Evolutionary conservation across 768 basidiomycete genomes (phyloP).

Genomic region (Auricularia heimuer): DNA sequence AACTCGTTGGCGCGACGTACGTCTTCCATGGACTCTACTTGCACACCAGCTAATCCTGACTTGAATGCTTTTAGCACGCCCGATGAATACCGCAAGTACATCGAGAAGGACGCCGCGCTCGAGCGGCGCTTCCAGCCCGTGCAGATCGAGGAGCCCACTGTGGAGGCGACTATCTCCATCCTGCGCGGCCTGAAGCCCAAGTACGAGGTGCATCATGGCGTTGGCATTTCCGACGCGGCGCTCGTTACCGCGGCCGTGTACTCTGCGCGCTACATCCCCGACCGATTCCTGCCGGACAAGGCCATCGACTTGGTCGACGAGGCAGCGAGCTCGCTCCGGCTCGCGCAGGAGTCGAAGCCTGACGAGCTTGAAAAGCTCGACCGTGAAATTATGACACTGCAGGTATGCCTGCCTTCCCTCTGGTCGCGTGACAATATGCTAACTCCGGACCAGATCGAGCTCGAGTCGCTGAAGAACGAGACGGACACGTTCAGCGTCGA

Average conservation of each 20-base stretch:
- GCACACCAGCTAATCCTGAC: background rate
- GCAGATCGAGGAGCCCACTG: slow-evolving; percentile 77
- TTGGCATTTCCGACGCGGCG: slow-evolving; percentile 81
- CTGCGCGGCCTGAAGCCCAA: slow-evolving; percentile 74
- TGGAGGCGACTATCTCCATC: slow-evolving; percentile 77
- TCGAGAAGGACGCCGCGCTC: slow-evolving; percentile 84
- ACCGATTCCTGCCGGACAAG: slow-evolving; percentile 84
- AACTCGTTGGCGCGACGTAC: slow-evolving; percentile 80
- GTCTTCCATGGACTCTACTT: background rate
- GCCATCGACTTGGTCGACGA: slow-evolving; percentile 91
- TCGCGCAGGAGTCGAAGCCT: slow-evolving; percentile 84
- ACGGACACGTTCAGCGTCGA: slow-evolving; percentile 75
- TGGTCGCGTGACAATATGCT: background rate
- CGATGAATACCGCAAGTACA: slow-evolving; percentile 85
- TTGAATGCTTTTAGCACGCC: slow-evolving; percentile 27
- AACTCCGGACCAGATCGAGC: slow-evolving; percentile 43
- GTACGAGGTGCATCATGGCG: slow-evolving; percentile 90
- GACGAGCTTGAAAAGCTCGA: slow-evolving; percentile 76
- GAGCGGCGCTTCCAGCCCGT: slow-evolving; percentile 90
- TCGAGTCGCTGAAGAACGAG: slow-evolving; percentile 85
- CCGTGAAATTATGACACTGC: slow-evolving; percentile 72
- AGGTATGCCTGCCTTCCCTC: slow-evolving; percentile 20
- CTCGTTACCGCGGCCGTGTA: slow-evolving; percentile 91
- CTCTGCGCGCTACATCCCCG: slow-evolving; percentile 73
- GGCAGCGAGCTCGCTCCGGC: slow-evolving; percentile 74